phyloP scores from a whole-genome alignment of 768 basidiomycete species.

The Boletus reticulatus region DNA sequence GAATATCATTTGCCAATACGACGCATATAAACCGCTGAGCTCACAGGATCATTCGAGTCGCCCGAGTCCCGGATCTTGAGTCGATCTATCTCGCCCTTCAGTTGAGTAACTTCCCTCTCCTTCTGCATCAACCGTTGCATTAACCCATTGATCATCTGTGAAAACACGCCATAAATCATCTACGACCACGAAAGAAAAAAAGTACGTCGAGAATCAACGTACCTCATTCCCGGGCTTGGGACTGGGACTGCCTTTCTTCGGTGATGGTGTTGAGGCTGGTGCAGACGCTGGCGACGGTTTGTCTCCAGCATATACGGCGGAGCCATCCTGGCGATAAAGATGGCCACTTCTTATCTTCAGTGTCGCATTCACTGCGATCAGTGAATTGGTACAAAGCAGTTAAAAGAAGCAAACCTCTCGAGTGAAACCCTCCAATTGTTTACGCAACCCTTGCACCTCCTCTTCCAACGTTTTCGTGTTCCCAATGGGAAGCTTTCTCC shows the following conservation, averaged over 20 bases:
- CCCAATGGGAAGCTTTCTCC: constrained; percentile 57
- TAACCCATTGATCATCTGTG: constrained; percentile 64
- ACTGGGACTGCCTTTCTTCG: constrained; percentile 34
- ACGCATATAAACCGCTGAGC: constrained; percentile 18
- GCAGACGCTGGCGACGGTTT: constrained; percentile 1
- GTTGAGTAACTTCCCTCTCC: constrained; percentile 77
- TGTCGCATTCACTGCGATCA: constrained; percentile 4
- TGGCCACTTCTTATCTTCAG: neutral
- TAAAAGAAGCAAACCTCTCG: constrained; percentile 50
- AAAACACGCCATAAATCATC: neutral
- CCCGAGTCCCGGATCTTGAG: constrained; percentile 55
- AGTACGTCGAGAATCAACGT: constrained; percentile 6
- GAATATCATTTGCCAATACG: neutral
- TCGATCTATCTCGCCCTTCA: constrained; percentile 69
- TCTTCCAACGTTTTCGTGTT: constrained; percentile 45
- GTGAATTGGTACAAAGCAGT: neutral
- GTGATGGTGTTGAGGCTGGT: constrained; percentile 17
- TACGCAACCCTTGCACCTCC: constrained; percentile 59
- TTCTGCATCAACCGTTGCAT: constrained; percentile 80
- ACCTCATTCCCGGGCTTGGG: constrained; percentile 61
- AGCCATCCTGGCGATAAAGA: constrained; percentile 15
- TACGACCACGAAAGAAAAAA: neutral
- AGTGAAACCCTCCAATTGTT: constrained; percentile 59
- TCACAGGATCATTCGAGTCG: constrained; percentile 59
- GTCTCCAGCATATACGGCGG: constrained; percentile 12